A percentile compares a stretch with the other conserved stretches of the same genome.
phyloP scores from a whole-genome alignment of 768 basidiomycete species.

The Terana coerulea region DNA sequence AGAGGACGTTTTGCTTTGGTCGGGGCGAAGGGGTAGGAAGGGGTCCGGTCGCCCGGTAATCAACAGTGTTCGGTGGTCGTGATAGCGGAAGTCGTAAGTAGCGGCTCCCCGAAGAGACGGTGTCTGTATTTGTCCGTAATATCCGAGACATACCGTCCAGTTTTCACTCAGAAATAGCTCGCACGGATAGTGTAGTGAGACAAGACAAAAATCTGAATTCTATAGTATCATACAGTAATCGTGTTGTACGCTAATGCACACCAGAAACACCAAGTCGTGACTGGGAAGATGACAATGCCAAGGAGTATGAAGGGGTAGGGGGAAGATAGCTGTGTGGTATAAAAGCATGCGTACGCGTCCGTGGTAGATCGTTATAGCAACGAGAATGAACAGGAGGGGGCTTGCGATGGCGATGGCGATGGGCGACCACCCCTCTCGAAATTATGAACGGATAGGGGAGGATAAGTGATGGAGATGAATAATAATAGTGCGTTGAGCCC shows the following conservation, averaged over 20 bases:
- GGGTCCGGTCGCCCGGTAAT: too few relatives aligned
- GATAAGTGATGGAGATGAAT: background rate
- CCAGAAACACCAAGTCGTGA: slow-evolving; percentile 15
- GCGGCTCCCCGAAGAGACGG: too few relatives aligned
- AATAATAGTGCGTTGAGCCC: background rate
- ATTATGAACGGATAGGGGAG: slow-evolving; percentile 6
- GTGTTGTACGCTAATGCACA: slow-evolving; percentile 12
- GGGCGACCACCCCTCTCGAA: slow-evolving; percentile 15
- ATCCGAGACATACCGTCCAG: too few relatives aligned
- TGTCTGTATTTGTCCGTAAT: too few relatives aligned
- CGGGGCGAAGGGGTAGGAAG: too few relatives aligned
- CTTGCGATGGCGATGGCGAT: slow-evolving; percentile 13
- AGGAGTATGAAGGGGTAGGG: slow-evolving; percentile 1
- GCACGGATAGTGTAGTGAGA: too few relatives aligned
- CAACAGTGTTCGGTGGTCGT: too few relatives aligned
- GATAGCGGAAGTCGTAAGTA: too few relatives aligned
- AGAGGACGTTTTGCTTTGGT: too few relatives aligned
- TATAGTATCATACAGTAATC: slow-evolving; percentile 10
- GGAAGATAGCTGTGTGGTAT: slow-evolving; percentile 15
- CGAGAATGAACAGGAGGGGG: slow-evolving; percentile 5
- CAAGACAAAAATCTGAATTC: too few relatives aligned
- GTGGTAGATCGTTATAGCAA: slow-evolving; percentile 22
- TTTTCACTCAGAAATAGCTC: too few relatives aligned
- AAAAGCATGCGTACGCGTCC: slow-evolving; percentile 21
- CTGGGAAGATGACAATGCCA: slow-evolving; percentile 7